phyloP scores from a whole-genome alignment of 768 basidiomycete genomes.

The Psilocybe subaeruginosa region DNA sequence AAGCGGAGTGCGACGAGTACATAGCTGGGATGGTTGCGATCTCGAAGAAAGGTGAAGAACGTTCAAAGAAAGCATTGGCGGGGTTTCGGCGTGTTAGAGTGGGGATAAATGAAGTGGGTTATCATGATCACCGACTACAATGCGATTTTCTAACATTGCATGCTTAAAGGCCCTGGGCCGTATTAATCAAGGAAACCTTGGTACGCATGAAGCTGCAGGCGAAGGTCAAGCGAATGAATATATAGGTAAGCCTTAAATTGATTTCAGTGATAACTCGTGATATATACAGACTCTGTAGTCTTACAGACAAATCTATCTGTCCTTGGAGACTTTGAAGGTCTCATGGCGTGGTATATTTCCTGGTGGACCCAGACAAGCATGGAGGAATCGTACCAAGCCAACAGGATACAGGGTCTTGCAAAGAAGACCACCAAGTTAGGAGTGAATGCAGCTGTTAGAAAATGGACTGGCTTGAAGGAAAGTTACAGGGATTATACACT shows the following conservation, averaged over 20 bases:
- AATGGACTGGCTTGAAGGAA: conserved; percentile 1
- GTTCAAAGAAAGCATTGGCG: neutral
- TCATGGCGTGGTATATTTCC: neutral
- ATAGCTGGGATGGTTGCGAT: neutral
- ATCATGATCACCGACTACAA: neutral
- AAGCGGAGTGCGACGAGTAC: neutral
- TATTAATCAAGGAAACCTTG: neutral
- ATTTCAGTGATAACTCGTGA: no score
- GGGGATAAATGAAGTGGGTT: neutral
- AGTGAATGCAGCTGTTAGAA: neutral
- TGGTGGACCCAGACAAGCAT: conserved; percentile 5
- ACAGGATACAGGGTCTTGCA: neutral
- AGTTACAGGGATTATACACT: conserved; percentile 1
- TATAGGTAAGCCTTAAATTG: no score
- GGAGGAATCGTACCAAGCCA: neutral
- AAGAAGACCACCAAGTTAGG: neutral
- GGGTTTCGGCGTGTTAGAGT: conserved; percentile 3
- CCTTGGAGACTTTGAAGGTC: neutral
- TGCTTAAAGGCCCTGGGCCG: neutral
- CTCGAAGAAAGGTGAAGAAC: neutral
- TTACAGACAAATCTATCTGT: neutral
- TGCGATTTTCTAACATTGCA: neutral
- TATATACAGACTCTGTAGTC: neutral
- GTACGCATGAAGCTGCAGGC: no score
- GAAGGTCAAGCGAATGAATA: no score